Base-by-base conservation (phyloP, 768 basidiomycete species). In the Xerocomellus dryophilus region DNA sequence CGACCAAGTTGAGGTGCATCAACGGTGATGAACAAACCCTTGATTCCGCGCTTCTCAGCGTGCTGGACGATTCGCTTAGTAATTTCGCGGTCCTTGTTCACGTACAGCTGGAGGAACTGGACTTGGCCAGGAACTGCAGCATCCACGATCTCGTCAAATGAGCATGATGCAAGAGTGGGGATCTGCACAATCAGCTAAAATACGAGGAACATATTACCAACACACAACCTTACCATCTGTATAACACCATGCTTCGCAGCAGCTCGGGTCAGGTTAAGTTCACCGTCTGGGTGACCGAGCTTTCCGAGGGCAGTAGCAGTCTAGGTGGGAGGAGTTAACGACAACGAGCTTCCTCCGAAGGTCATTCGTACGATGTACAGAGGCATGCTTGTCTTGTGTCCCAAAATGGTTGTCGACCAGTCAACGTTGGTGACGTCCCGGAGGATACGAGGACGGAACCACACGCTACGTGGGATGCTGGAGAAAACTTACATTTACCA, bases 1-100 rank as follows among this genome's bases (percentile, higher is more conserved):
- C 94, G 82, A 41, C 96, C 96, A 10, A 98, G 84, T 61, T 97
- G 94, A 7, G 96, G 96, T 0, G 96, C 96, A 73, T 98, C 96
- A 25, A 98, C 96, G 0, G 96, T 98, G 68, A 98, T 97, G 71
- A 98, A 98, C 12, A 98, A 75, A 4, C 81, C 96, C 69, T 93
- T 95, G 66, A 99, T 82, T 2, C 96, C 96, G 25, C 93, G 83
- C 58, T 79, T 75, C 71, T 95, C 93, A 1, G 97, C 97, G 59
- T 96, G 91, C 61, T 90, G 83, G 0, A 98, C 90, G 47, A 93
- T 83, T 53, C 85, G 82, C 70, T 87, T 85, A 6, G 95, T 97
- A 55, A 93, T 83, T 29, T 78, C 79, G 14, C 93, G 81, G 66
- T 98, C 92, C 61, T 86, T 86, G 75, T 98, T 98, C 51, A 98